phyloP scores from a whole-genome alignment of 2,329 filamentous ascomycete genomes.

The Trichoderma breve region DNA sequence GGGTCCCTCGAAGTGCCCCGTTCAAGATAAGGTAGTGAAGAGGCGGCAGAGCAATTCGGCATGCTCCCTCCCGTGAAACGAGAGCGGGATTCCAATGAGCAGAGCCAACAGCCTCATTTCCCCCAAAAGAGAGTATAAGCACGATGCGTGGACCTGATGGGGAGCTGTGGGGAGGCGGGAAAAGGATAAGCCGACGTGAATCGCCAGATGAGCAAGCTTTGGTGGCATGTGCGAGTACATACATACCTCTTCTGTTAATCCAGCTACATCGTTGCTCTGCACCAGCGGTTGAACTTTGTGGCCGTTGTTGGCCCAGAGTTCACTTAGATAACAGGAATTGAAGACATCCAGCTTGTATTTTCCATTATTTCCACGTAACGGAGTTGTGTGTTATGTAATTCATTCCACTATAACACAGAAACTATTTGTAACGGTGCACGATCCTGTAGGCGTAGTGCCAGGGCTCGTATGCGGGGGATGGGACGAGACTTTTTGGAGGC shows the following conservation, averaged over 20 bases:
- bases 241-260: neutral
- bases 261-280: neutral
- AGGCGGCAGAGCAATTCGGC: slow-evolving; percentile 63
- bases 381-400: neutral
- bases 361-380: neutral
- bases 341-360: neutral
- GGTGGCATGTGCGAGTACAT: neutral
- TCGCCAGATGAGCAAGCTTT: neutral
- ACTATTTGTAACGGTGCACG: neutral
- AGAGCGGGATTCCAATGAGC: slow-evolving; percentile 49
- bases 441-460: neutral
- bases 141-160: slow-evolving; percentile 15
- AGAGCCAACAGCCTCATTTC: slow-evolving; percentile 67
- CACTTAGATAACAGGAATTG: neutral
- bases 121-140: slow-evolving; percentile 48
- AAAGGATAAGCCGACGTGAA: slow-evolving; percentile 12
- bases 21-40: neutral
- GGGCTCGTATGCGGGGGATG: slow-evolving; percentile 17
- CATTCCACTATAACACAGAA: neutral
- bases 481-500: slow-evolving; percentile 11
- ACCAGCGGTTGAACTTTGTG: neutral
- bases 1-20: slow-evolving; percentile 60
- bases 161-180: slow-evolving; percentile 9
- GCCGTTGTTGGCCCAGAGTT: neutral
- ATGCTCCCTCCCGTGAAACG: slow-evolving; percentile 51